Evolutionary conservation across 2,329 filamentous ascomycete species (phyloP).

Genomic region (Elsinoe arachidis): DNA sequence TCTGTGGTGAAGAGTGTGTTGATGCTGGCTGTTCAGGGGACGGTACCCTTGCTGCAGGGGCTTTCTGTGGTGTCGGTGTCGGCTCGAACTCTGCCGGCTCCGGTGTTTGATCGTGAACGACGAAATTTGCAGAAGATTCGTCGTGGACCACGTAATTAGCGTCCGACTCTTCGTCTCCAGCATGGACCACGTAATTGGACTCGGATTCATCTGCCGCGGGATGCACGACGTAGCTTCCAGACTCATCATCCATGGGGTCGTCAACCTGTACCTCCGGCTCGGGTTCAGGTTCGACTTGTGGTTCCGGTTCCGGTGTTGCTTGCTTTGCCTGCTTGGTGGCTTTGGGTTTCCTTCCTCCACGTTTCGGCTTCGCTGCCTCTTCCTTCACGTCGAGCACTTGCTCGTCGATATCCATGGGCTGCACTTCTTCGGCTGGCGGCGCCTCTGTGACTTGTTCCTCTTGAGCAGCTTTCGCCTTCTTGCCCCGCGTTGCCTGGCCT

Average conservation of each 20-base stretch:
- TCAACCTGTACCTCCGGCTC: slow-evolving; percentile 27
- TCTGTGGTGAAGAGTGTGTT: slow-evolving; percentile 55
- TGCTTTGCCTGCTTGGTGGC: slow-evolving; percentile 18
- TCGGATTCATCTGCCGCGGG: slow-evolving; percentile 28
- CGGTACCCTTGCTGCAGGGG: slow-evolving; percentile 13
- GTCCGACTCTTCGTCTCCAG: slow-evolving; percentile 42
- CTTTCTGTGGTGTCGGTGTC: slow-evolving; percentile 24
- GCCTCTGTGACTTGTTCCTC: slow-evolving; percentile 15
- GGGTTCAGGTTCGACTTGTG: slow-evolving; percentile 16
- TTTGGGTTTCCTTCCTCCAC: slow-evolving; percentile 19
- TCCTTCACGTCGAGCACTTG: not conserved
- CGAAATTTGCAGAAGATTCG: not conserved
- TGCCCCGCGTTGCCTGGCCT: slow-evolving; percentile 17
- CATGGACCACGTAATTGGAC: slow-evolving; percentile 35
- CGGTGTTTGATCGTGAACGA: slow-evolving; percentile 15
- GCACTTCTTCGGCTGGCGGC: not conserved
- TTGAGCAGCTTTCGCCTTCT: slow-evolving; percentile 17
- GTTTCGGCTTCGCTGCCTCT: slow-evolving; percentile 17
- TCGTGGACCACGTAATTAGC: slow-evolving; percentile 22
- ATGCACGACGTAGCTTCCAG: not conserved
- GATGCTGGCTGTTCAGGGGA: slow-evolving; percentile 41
- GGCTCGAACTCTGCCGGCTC: slow-evolving; percentile 30
- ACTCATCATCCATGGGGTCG: slow-evolving; percentile 17
- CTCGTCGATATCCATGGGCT: slow-evolving; percentile 10
- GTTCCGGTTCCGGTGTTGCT: slow-evolving; percentile 15